Base-by-base conservation (phyloP, 75 land plant species). In the Pseudotsuga menziesii region DNA sequence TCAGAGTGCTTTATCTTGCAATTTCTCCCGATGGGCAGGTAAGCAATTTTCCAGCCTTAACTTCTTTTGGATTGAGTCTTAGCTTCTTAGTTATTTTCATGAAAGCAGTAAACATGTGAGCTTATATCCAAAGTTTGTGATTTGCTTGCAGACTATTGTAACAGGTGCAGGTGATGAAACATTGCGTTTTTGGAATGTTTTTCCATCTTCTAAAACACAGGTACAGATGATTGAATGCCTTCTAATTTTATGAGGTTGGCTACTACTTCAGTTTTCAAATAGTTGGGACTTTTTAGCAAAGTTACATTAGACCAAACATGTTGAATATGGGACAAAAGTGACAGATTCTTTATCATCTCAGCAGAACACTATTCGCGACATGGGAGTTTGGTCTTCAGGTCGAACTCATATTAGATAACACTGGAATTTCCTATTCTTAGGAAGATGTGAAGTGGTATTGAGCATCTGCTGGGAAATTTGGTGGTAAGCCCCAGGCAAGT, bases 101-200 rank as follows among this genome's bases (percentile, higher is more conserved):
- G 54, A 48, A 48, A 48, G 54, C 54, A 48, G 12, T 48, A 48
- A 9, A 48, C 11, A 48, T 48, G 0, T 12, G 0, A 48, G 11
- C 54, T 48, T 48, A 48, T 9, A 48, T 48, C 54, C 54, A 48
- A 48, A 48, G 54, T 48, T 22, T 19, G 22, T 20, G 4, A 54
- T 41, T 23, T 73, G 41, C n/a, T 73, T 80, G 80, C 89, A 96
- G 91, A 92, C 99, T 56, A 94, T 96, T 66, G 98, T 96, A 4
- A 96, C 99, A 11, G 99, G 99, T 41, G 99, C 99, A 32, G 99
- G 99, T 3, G 99, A 94, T 79, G 99, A 96, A 78, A 96, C 99
- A 16, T 77, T 96, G 56, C 76, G 99, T 25, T 96, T 96, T 76
- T 96, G 99, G 99, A 96, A 95, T 69, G 79, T 96, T 20, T 96